phyloP scores from a whole-genome alignment of 225 moss, liverwort and hornwort species.

The Physcomitrium patens region DNA sequence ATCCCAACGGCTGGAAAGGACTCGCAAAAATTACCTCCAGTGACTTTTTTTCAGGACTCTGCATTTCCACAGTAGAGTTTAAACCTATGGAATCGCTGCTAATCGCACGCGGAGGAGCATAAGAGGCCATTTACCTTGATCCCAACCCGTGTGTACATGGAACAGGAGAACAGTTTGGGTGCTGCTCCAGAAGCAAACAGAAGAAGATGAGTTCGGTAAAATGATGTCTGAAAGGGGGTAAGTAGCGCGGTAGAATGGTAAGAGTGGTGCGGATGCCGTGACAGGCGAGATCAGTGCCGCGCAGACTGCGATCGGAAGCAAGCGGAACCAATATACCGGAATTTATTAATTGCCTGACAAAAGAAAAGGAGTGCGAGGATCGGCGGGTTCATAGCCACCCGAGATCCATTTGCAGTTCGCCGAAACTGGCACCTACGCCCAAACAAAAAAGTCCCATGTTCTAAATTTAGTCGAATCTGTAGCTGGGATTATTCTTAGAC shows the following conservation, averaged over 20 bases:
- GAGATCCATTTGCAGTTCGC: neutral
- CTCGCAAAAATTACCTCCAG: too few relatives aligned
- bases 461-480: constrained; percentile 16
- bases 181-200: too few relatives aligned
- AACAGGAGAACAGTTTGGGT: too few relatives aligned
- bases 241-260: neutral
- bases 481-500: neutral
- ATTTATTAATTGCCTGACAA: neutral
- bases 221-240: neutral
- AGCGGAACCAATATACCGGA: neutral
- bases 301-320: neutral
- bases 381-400: constrained; percentile 14
- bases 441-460: neutral
- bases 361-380: constrained; percentile 5
- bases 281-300: constrained; percentile 25
- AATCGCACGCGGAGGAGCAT: too few relatives aligned
- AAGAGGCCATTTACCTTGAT: too few relatives aligned
- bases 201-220: neutral
- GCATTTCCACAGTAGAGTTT: too few relatives aligned
- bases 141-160: too few relatives aligned
- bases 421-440: constrained; percentile 26
- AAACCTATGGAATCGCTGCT: too few relatives aligned
- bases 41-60: too few relatives aligned
- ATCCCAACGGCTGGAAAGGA: constrained; percentile 24
- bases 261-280: too few relatives aligned